Percentiles rank a stretch among this genome's conserved stretches.
These are phyloP conservation scores for Filosporella fistucella DNA, from an alignment of 495 filamentous ascomycete genomes.

Conservation along the genomic window DNA sequence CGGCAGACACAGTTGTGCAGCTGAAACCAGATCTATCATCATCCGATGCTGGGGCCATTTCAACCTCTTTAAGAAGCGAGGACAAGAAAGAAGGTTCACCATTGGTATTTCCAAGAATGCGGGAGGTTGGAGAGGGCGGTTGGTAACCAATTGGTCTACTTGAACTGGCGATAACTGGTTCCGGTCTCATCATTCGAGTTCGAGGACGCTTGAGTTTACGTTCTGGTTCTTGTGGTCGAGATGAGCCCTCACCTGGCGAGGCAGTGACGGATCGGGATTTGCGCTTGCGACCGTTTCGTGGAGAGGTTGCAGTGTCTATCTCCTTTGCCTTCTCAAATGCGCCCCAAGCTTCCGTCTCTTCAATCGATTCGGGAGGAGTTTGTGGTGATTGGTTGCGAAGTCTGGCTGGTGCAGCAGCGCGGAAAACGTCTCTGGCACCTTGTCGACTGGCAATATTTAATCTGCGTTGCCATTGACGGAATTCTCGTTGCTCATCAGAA, in stretches of 20 bases:
- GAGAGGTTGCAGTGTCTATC: conserved; percentile 44
- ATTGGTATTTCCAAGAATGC: conserved; percentile 30
- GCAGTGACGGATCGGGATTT: conserved; percentile 67
- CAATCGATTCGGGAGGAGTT: conserved; percentile 62
- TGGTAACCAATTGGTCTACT: conserved; percentile 17
- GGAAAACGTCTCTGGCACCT: conserved; percentile 63
- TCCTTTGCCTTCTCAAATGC: conserved; percentile 80
- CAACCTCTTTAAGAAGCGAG: conserved; percentile 82
- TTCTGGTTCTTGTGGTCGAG: conserved; percentile 59
- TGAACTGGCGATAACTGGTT: conserved; percentile 37
- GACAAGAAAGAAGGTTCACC: conserved; percentile 66
- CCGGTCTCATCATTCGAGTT: conserved; percentile 54
- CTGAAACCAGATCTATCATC: conserved; percentile 44
- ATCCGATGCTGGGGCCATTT: conserved; percentile 55
- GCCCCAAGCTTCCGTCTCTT: conserved; percentile 84
- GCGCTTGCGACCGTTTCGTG: conserved; percentile 54
- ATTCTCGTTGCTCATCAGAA: conserved; percentile 61
- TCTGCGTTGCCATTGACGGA: conserved; percentile 71
- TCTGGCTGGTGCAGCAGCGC: conserved; percentile 35
- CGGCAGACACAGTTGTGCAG: conserved; percentile 12
- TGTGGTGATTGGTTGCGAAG: conserved; percentile 30
- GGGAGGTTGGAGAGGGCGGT: conserved; percentile 26
- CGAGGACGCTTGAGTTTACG: conserved; percentile 82
- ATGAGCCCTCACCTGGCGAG: conserved; percentile 52
- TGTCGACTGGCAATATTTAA: conserved; percentile 74